phyloP scores from a whole-genome alignment of 2,329 filamentous ascomycete species.

The Aspergillus terreus region DNA sequence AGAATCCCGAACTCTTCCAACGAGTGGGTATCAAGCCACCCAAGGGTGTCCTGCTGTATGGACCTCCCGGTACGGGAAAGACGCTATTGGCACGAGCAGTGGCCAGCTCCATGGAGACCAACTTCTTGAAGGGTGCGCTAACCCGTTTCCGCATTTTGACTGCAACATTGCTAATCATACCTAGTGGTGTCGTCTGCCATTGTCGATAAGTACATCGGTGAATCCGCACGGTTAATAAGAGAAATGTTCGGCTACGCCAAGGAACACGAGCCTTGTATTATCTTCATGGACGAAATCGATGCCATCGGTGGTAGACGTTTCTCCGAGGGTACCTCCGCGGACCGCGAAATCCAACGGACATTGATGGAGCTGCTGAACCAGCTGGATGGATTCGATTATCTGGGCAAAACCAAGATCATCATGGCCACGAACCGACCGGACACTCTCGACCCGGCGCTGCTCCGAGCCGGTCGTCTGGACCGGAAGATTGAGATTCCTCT shows the following conservation, averaged over 20 bases:
- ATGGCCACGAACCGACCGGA: slow-evolving; percentile 98
- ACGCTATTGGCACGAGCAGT: slow-evolving; percentile 91
- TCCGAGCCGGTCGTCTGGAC: slow-evolving; percentile 89
- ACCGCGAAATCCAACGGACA: slow-evolving; percentile 96
- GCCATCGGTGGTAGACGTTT: slow-evolving; percentile 96
- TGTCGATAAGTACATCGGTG: slow-evolving; percentile 99
- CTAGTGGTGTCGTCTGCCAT: slow-evolving; percentile 96
- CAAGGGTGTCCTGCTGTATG: slow-evolving; percentile 94
- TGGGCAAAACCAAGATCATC: slow-evolving; percentile 99
- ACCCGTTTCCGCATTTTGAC: slow-evolving; percentile 12
- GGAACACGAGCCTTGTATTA: slow-evolving; percentile 98
- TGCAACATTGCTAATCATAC: slow-evolving; percentile 6
- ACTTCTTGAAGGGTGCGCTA: slow-evolving; percentile 82
- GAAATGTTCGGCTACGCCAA: slow-evolving; percentile 99
- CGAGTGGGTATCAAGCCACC: slow-evolving; percentile 98
- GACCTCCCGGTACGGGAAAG: slow-evolving; percentile 94
- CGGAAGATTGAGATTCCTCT: slow-evolving; percentile 97
- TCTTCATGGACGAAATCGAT: slow-evolving; percentile 99
- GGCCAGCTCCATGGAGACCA: slow-evolving; percentile 93
- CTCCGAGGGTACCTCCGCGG: slow-evolving; percentile 93
- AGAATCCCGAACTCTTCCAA: slow-evolving; percentile 97
- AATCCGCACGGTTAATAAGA: slow-evolving; percentile 92
- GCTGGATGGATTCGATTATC: slow-evolving; percentile 97
- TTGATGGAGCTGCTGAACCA: slow-evolving; percentile 99
- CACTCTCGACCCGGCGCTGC: slow-evolving; percentile 86